Evolutionary conservation across 2,329 filamentous ascomycete genomes (phyloP), one percentile per base, ranked within the genome.

Genomic region (Aspergillus aculeatinus): DNA sequence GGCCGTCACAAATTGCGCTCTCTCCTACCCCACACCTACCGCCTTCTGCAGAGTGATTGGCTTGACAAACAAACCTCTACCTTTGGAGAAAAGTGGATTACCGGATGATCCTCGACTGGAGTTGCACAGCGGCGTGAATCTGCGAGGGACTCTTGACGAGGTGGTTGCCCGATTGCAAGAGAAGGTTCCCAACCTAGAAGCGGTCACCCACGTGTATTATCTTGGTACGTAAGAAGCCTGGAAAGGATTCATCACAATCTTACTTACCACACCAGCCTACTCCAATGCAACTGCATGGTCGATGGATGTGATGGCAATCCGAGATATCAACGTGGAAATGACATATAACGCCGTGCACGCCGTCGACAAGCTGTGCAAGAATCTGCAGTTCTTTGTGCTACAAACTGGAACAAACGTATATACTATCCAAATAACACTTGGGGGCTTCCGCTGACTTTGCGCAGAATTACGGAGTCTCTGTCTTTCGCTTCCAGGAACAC

Each of bases 201-300:
- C 74, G 27, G 70, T 80, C 21, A 80, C 77, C 1, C 78, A 81
- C 62, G 73, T 80, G 10, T 81, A 78, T 62, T 81, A 79, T 61
- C 74, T 74, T 47, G 76, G 75, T 77, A 60, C 33, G 68, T 11
- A 21, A 48, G 2, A 4, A 25, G 27, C 16, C 42, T 5, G 7
- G 5, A 7, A 33, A 19, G 10, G 21, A 19, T 27, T 42, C 14
- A 25, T 54, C 21, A 14, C 48, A 11, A 2, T 35, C 47, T 63
- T 25, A 59, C 47, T 63, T 29, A 59, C 5, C 27, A 44, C 14
- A 19, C 3, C 42, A 68, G 66, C 66, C 10, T 68, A 66, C 44
- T 60, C 60, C 27, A 64, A 65, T 58, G 62, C 55, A 19, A 57
- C 62, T 65, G 75, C 75, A 19, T 78, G 77, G 63, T 74, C 74